Percentiles rank a stretch among this genome's conserved stretches.
Conservation (phyloP, 768 basidiomycete genomes). For the Pisolithus marmoratus region DNA sequence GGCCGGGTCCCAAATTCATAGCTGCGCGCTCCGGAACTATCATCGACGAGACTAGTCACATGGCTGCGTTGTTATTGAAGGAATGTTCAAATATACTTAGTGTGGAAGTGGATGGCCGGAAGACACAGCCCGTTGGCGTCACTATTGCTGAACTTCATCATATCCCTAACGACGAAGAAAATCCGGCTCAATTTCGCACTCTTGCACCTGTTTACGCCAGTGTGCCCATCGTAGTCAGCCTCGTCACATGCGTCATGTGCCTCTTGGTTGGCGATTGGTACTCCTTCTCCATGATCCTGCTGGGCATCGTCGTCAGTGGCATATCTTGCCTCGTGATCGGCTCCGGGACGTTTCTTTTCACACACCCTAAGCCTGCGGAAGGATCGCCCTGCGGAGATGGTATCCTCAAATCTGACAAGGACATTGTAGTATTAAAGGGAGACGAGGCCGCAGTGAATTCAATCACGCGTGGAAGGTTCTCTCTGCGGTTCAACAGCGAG, state of each 20-base stretch:
- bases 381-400: constrained; percentile 24
- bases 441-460: constrained; percentile 22
- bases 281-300: constrained; percentile 22
- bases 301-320: constrained; percentile 28
- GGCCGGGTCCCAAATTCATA: no score
- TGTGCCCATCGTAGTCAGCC: constrained; percentile 11
- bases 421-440: constrained; percentile 25
- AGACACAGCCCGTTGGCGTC: no score
- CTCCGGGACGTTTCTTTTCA: no score
- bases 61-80: no score
- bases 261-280: constrained; percentile 31
- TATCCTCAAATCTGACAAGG: constrained; percentile 13
- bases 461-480: no score
- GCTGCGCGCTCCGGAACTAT: no score
- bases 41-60: no score
- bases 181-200: neutral
- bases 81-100: no score
- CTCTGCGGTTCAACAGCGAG: no score
- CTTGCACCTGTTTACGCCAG: constrained; percentile 4
- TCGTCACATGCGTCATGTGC: no score
- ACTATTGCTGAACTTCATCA: no score
- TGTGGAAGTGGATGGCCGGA: no score
- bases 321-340: constrained; percentile 22
- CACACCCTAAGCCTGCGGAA: constrained; percentile 8
- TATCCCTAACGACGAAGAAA: neutral